Percentiles rank a stretch among this genome's conserved stretches.
phyloP scores from a whole-genome alignment of 2,329 filamentous ascomycete species.

The Aspergillus sp. region DNA sequence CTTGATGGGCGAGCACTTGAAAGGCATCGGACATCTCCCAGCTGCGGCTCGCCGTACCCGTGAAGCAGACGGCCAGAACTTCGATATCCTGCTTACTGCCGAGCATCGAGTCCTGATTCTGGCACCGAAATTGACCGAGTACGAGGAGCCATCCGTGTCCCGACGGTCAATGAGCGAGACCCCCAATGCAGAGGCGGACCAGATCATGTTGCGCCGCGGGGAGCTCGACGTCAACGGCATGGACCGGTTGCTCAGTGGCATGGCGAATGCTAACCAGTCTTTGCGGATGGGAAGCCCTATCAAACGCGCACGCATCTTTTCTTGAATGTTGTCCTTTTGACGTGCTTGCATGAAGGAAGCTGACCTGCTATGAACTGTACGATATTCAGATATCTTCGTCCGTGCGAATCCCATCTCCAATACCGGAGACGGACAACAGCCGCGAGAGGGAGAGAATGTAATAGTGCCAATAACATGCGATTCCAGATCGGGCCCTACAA shows the following conservation, averaged over 20 bases:
- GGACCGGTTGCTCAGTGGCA: conserved; percentile 46
- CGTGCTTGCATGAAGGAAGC: no score
- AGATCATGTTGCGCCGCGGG: conserved; percentile 41
- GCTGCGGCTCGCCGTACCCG: conserved; percentile 23
- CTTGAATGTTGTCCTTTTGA: conserved; percentile 17
- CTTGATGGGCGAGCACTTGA: conserved; percentile 42
- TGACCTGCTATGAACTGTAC: no score
- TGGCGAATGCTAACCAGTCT: conserved; percentile 33
- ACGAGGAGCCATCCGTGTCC: conserved; percentile 16
- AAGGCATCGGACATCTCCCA: conserved; percentile 38
- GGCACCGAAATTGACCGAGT: conserved; percentile 28
- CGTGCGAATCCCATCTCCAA: no score
- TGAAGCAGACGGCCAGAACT: conserved; percentile 21
- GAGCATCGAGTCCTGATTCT: conserved; percentile 43
- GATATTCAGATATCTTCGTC: no score
- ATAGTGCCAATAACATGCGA: background rate
- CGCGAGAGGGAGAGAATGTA: background rate
- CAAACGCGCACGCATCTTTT: conserved; percentile 37
- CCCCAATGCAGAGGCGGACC: conserved; percentile 33
- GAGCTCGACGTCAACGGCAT: conserved; percentile 49
- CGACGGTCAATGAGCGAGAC: conserved; percentile 16
- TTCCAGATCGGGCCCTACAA: background rate
- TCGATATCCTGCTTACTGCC: conserved; percentile 41
- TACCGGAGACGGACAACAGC: background rate
- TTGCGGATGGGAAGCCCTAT: conserved; percentile 35